Base-by-base conservation (phyloP, 2,329 filamentous ascomycete genomes). In the Drechslerella stenobrocha region DNA sequence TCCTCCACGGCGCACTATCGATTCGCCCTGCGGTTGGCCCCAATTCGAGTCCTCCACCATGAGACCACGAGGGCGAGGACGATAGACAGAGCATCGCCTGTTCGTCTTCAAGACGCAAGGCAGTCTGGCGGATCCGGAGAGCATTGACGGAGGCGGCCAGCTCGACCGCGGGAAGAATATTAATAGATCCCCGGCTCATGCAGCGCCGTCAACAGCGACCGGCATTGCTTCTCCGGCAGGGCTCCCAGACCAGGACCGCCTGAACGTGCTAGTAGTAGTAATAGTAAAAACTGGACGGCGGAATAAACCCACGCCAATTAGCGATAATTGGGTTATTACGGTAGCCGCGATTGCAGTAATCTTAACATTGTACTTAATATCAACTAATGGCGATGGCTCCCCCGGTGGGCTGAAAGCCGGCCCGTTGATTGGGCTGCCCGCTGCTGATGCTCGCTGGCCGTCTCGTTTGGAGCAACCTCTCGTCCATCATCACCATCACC, bases 261-360 rank as follows among this genome's bases (percentile, higher is more conserved):
- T n/a, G n/a, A n/a, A n/a, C n/a, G n/a, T n/a, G n/a, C n/a, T n/a
- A n/a, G n/a, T n/a, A n/a, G n/a, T n/a, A n/a, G n/a, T n/a, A n/a
- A 42, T 42, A 42, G 4, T 42, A 42, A 3, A 5, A 18, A 37
- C 11, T 13, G 13, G 4, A 18, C 4, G 4, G 3, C 13, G 8
- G 15, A n/a, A 18, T 20, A 42, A 42, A 42, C 9, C 37, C 22
- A 42, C 37, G 37, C 22, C 37, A 42, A 42, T 18, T 42, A 42
- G 8, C 37, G 37, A 42, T 42, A 42, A 20, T 42, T 5, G 28
- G 28, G 28, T 5, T 11, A 5, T 30, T 30, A 30, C 11, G 37
- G 15, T 42, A 42, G 37, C 37, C 37, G 37, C 37, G 37, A 42
- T 42, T 18, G 37, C n/a, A n/a, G n/a, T n/a, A n/a, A n/a, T n/a